Percentiles rank a stretch among this genome's conserved stretches.
phyloP scores from a whole-genome alignment of 257 asterid species.

The Gentiana macrophylla region DNA sequence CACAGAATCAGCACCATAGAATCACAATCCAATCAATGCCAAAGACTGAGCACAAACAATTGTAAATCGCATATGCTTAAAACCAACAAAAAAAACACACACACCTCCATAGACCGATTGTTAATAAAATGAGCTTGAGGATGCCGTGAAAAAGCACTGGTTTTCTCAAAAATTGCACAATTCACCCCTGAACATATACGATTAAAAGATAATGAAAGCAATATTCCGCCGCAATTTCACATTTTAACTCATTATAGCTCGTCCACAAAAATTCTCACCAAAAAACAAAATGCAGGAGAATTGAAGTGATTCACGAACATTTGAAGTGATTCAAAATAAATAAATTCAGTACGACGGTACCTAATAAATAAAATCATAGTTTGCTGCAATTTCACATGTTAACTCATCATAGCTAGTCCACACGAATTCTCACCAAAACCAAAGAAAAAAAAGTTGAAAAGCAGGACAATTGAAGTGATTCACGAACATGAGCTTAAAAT shows the following conservation, averaged over 20 bases:
- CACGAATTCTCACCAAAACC: neutral
- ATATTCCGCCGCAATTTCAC: constrained; percentile 4
- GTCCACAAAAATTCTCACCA: no score
- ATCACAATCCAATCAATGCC: constrained; percentile 12
- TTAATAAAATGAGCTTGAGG: constrained; percentile 98
- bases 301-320: no score
- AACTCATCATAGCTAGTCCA: no score
- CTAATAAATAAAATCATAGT: no score
- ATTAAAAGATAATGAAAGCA: neutral
- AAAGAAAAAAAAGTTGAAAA: no score
- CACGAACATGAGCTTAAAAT: neutral
- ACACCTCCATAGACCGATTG: constrained; percentile 94
- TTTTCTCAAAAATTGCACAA: constrained; percentile 84
- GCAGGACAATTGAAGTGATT: neutral
- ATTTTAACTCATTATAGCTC: no score
- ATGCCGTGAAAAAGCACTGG: constrained; percentile 49
- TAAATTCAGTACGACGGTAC: no score
- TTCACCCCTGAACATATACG: constrained; percentile 37
- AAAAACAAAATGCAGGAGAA: no score
- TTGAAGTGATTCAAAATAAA: no score
- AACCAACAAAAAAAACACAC: neutral
- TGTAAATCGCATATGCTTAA: neutral
- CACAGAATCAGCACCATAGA: constrained; percentile 25
- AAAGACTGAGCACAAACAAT: neutral
- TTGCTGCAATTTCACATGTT: no score